Evolutionary conservation across 1,284 basidiomycete genomes (phyloP).

Genomic region (Austroboletus novae-zelandiae): DNA sequence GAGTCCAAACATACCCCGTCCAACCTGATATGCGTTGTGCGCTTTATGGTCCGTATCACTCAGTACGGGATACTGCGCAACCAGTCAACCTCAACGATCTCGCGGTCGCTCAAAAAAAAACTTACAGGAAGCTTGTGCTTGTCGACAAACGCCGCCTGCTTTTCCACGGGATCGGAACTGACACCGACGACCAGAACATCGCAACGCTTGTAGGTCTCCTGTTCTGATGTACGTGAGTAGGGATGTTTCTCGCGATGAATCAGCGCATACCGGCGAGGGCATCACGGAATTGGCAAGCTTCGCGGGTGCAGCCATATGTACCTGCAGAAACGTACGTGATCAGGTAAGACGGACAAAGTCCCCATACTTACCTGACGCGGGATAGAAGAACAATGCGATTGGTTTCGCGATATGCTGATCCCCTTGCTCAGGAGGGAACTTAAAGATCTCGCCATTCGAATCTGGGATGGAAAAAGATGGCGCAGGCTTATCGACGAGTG

Average conservation of each 20-base stretch:
- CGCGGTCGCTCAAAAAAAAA: background rate
- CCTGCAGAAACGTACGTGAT: slow-evolving; percentile 39
- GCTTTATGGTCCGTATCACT: slow-evolving; percentile 65
- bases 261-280: slow-evolving; percentile 56
- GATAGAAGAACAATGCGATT: slow-evolving; percentile 74
- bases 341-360: background rate
- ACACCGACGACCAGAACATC: slow-evolving; percentile 69
- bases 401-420: slow-evolving; percentile 47
- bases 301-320: slow-evolving; percentile 71
- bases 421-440: slow-evolving; percentile 45
- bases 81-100: background rate
- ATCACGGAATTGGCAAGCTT: slow-evolving; percentile 79
- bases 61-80: slow-evolving; percentile 63
- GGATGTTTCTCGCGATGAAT: slow-evolving; percentile 4
- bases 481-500: slow-evolving; percentile 47
- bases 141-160: slow-evolving; percentile 72
- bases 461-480: slow-evolving; percentile 51
- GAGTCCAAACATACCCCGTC: slow-evolving; percentile 64
- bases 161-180: slow-evolving; percentile 64
- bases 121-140: slow-evolving; percentile 66
- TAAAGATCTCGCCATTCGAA: slow-evolving; percentile 47
- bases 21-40: slow-evolving; percentile 61
- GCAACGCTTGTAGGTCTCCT: slow-evolving; percentile 62
- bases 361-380: slow-evolving; percentile 47
- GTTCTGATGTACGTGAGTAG: slow-evolving; percentile 41